A percentile compares a stretch with the other conserved stretches of the same genome.
Conservation (phyloP, 2,329 filamentous ascomycete species). For the Arthrinium puccinioides region DNA sequence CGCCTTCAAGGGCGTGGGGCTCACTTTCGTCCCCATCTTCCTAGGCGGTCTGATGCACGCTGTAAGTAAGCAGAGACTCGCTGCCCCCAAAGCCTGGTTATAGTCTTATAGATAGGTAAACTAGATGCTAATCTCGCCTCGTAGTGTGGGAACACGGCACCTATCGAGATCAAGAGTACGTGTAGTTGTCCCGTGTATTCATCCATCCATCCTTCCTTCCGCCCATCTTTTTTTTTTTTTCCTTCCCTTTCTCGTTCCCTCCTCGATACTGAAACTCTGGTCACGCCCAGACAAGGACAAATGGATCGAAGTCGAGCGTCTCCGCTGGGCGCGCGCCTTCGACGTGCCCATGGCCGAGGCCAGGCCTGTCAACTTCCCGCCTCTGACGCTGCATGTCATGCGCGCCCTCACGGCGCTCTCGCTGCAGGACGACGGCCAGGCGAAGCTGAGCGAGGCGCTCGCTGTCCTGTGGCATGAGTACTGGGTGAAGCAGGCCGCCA, state of each 20-base stretch:
- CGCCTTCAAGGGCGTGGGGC: conserved; percentile 20
- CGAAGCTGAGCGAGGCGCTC: conserved; percentile 17
- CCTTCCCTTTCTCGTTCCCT: too few relatives aligned
- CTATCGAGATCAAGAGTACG: conserved; percentile 29
- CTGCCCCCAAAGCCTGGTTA: too few relatives aligned
- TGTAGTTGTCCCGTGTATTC: background rate
- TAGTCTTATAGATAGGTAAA: too few relatives aligned
- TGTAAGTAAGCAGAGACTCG: conserved; percentile 10
- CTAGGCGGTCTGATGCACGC: conserved; percentile 29
- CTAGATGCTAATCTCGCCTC: too few relatives aligned
- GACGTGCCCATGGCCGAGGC: conserved; percentile 23
- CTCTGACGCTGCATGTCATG: conserved; percentile 26
- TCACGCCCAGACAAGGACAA: conserved; percentile 26
- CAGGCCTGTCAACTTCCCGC: conserved; percentile 27
- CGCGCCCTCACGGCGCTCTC: conserved; percentile 23
- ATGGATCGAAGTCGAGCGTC: conserved; percentile 26
- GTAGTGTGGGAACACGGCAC: conserved; percentile 27
- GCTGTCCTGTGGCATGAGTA: conserved; percentile 24
- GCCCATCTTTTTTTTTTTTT: too few relatives aligned
- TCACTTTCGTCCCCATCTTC: conserved; percentile 29
- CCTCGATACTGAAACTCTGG: too few relatives aligned
- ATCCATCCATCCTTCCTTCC: background rate
- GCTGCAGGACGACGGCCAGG: conserved; percentile 7
- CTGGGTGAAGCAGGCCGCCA: conserved; percentile 22
- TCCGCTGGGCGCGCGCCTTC: conserved; percentile 27